Evolutionary conservation across 176 grass and related monocot species (phyloP), one percentile per base, ranked within the genome.

Genomic region (Puccinellia tenuiflora): DNA sequence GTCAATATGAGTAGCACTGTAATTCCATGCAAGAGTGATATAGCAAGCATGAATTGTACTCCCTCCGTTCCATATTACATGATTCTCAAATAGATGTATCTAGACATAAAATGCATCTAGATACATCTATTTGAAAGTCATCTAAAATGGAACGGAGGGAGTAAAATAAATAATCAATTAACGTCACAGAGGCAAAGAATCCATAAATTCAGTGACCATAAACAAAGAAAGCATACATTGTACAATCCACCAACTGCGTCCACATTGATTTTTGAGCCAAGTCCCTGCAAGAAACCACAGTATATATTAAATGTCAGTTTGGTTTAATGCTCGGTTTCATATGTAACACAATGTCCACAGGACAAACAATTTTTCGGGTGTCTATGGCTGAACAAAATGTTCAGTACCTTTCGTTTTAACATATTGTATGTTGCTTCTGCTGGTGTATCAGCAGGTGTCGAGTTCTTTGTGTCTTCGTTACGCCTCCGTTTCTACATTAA

Each of bases 341-440:
- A 73, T n/a, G 47, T 56, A 33, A 42, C 48, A 55, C 72, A 85
- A 64, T 34, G 39, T 6, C 25, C 12, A 76, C 12, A 62, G n/a
- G 25, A 87, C 37, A 60, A 24, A 50, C 2, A 75, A 75, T 15
- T 34, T 65, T 64, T 75, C n/a, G 20, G 43, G 43, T 71, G 25
- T 45, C 52, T 46, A 26, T 16, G 55, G 47, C 22, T 3, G 5
- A 31, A 42, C 67, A 24, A 53, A 48, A 78, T 77, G 76, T 57
- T 40, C 16, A 73, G 13, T 83, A 98, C 90, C 95, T 98, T 98
- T 40, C 89, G 80, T 79, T 94, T 98, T 68, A 94, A 90, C 90
- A 98, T 90, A 79, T 93, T 93, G 59, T 79, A 88, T 24, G 95
- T 92, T 48, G 92, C 95, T 81, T 94, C 90, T 61, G 93, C 91